Percentiles rank a stretch among this genome's conserved stretches.
Conservation (phyloP, 164 flowering plant genomes). For the Akebia trifoliata region DNA sequence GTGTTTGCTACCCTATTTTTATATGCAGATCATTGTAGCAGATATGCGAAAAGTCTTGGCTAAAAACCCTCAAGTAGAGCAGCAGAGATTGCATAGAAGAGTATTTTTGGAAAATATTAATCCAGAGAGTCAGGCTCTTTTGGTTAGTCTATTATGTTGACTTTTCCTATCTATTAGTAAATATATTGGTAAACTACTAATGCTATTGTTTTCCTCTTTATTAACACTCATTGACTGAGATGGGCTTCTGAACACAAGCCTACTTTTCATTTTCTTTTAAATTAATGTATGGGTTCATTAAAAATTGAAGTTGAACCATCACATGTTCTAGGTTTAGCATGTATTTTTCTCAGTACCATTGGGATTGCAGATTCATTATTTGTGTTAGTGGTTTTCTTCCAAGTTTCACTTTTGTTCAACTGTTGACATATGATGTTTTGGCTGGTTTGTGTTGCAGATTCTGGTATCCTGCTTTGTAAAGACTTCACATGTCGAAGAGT, state of each 20-base stretch:
- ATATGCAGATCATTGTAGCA: conserved; percentile 74
- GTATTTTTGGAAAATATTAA: conserved; percentile 69
- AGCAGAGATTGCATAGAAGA: conserved; percentile 88
- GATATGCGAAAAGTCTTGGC: conserved; percentile 98
- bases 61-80: conserved; percentile 96
- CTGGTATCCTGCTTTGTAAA: conserved; percentile 91
- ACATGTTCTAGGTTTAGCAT: no score
- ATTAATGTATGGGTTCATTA: neutral
- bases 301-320: neutral
- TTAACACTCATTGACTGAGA: neutral
- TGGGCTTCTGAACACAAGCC: neutral
- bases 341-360: no score
- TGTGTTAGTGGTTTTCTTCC: neutral
- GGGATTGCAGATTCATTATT: no score
- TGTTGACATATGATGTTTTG: conserved; percentile 3
- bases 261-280: neutral
- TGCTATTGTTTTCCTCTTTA: neutral
- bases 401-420: neutral
- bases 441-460: conserved; percentile 45
- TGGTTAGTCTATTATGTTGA: conserved; percentile 38
- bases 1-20: neutral
- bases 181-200: neutral
- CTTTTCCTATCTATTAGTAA: neutral
- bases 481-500: conserved; percentile 88
- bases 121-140: conserved; percentile 85